Conservation (phyloP, 495 filamentous ascomycete genomes). For the Tuber indicum region DNA sequence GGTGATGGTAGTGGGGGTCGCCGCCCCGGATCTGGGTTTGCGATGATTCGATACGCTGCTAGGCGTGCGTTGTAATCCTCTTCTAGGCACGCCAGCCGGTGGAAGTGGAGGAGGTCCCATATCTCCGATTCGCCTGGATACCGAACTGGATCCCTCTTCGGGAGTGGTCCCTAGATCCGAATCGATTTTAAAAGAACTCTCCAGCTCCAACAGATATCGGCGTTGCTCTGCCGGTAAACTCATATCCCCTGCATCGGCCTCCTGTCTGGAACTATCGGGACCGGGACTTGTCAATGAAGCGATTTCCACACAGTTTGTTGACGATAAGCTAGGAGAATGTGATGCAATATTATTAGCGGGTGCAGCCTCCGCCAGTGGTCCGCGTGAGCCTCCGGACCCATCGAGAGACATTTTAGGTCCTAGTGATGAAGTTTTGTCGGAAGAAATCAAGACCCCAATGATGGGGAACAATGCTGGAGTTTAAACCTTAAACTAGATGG, state of each 20-base stretch:
- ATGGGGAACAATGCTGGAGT: background rate
- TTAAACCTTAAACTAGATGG: background rate
- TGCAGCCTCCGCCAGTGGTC: background rate
- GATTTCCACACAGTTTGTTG: background rate
- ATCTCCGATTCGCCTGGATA: conserved; percentile 24
- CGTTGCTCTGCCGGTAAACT: conserved; percentile 37
- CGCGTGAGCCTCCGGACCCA: background rate
- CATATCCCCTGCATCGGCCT: conserved; percentile 20
- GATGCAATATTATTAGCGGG: background rate
- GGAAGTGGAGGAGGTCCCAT: conserved; percentile 36
- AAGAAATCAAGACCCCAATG: background rate
- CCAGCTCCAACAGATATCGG: conserved; percentile 36
- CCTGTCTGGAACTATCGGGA: background rate
- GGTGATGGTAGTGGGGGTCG: conserved; percentile 4
- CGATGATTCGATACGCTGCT: conserved; percentile 30
- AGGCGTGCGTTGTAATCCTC: conserved; percentile 24
- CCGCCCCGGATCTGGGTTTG: background rate
- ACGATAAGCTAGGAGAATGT: background rate
- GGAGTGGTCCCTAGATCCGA: conserved; percentile 11
- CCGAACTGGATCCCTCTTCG: conserved; percentile 10
- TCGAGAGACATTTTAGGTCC: background rate
- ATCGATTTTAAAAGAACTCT: conserved; percentile 38
- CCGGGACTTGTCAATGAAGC: background rate
- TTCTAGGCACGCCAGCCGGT: conserved; percentile 12
- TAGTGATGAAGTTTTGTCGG: background rate